phyloP scores from a whole-genome alignment of 2,329 filamentous ascomycete genomes.

The Fusarium nisikadoi region DNA sequence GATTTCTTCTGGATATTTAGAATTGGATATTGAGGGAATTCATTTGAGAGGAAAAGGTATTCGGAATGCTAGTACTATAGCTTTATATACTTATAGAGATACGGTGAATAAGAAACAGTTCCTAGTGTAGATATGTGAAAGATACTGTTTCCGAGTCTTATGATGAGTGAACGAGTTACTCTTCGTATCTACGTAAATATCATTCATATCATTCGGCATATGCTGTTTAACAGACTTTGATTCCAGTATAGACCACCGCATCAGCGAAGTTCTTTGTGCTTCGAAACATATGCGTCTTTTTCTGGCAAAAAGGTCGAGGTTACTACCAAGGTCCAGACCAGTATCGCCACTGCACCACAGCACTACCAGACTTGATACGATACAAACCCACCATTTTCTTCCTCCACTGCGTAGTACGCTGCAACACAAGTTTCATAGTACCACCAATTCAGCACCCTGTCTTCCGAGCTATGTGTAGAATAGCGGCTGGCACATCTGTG shows the following conservation, averaged over 20 bases:
- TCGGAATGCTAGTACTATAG: not conserved
- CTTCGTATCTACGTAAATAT: fast-evolving
- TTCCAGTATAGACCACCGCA: no score
- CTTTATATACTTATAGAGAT: not conserved
- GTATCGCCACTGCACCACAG: no score
- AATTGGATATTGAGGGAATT: not conserved
- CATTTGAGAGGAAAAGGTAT: not conserved
- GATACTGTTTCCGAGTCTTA: fast-evolving
- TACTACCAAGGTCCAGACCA: no score
- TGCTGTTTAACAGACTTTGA: not conserved
- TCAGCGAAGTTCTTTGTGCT: not conserved
- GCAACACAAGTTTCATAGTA: not conserved
- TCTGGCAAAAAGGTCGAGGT: fast-evolving
- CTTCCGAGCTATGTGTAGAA: not conserved
- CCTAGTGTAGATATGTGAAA: fast-evolving
- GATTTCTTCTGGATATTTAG: not conserved
- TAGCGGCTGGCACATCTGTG: not conserved
- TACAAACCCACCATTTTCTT: not conserved
- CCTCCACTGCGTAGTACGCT: not conserved
- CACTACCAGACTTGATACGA: not conserved
- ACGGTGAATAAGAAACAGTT: not conserved
- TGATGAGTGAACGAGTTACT: not conserved
- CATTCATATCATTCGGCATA: no score
- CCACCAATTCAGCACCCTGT: not conserved
- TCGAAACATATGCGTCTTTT: no score